Base-by-base conservation (phyloP, 768 basidiomycete genomes). In the Filobasidium floriforme region DNA sequence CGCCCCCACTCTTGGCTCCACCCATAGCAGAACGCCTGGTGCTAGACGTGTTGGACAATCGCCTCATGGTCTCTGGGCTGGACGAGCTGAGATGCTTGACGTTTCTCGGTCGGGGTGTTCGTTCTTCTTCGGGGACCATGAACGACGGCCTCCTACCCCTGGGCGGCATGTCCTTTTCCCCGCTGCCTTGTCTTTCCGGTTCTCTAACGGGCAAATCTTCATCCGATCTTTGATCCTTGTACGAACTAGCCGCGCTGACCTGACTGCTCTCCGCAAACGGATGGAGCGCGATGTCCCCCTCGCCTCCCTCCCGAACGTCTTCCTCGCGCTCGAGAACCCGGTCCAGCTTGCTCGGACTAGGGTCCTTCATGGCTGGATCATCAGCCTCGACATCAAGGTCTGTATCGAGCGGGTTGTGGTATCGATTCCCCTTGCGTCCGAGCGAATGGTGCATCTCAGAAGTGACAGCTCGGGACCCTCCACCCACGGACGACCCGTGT, bases 311-410 rank as follows among this genome's bases (percentile, higher is more conserved):
- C 32, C 57, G 46, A 19, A 55, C 59, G 44, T 41, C 51, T 26
- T 60, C 63, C 49, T 60, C 68, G n/a, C 59, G 32, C 52, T 65
- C 68, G 24, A 65, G 24, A 40, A 32, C 29, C 63, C 70, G 2
- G 73, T 72, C 76, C 73, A 77, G 51, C 76, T 74, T 22, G 40
- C 18, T 49, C 19, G 28, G 29, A 11, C n/a, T 10, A 12, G n/a
- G 7, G 40, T 60, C 43, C 28, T 9, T 26, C 44, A 44, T 1
- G 43, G 57, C 41, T 19, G 63, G 60, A 26, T 63, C 68, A 49
- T 49, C 46, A 15, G 46, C 46, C 22, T 54, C 32, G 62, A 59
- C 46, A 19, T 54, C 62, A 12, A 37, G 22, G n/a, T 61, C 61
- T 24, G 61, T 62, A 22, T 60, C 59, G 28, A 60, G 43, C 7